Evolutionary conservation across 345 rosid genomes (phyloP), one percentile per base, ranked within the genome.

Genomic region (Ailanthus altissimus): DNA sequence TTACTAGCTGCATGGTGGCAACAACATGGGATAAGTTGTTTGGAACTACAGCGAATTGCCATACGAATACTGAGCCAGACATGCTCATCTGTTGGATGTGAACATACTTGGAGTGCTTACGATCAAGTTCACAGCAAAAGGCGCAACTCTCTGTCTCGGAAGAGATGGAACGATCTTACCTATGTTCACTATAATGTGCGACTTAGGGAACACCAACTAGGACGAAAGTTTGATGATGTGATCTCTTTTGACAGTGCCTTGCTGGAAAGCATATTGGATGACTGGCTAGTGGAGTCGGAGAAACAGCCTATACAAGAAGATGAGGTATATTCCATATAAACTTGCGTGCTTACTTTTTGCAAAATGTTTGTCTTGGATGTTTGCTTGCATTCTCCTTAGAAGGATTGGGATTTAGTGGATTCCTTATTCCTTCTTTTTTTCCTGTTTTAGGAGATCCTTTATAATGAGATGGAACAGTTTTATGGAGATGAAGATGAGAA

Each of bases 31-130:
- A 90, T 82, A 83, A 85, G 92, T 81, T 92, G 97, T 90, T 86
- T 87, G 79, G 96, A 95, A 77, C 93, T 95, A 47, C 98, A 90
- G 76, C 85, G 87, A 70, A 90, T 95, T 45, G 99, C 97, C 18
- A 82, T 93, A 72, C 88, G 93, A 73, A 87, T 95, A 83, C 84
- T 95, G 75, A 95, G 98, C 85, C 99, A 94, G 84, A 88, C 91
- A 0, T 90, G 97, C 79, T 91, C 94, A 1, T 91, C 94, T 54
- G 32, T 90, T 45, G 93, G 91, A 60, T 94, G 97, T 63, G 91
- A 92, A 74, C 92, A 91, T 74, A 84, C 86, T 67, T 90, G 94
- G 94, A 91, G 98, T 57, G 72, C 83, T 42, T 83, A 87, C 21
- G 97, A 92, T 75, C 91, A 83, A 80, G 83, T 88, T 32, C 87